Percentiles rank a stretch among this genome's conserved stretches.
Conservation (phyloP, 2,329 filamentous ascomycete species). For the Dactylellina haptotyla region DNA sequence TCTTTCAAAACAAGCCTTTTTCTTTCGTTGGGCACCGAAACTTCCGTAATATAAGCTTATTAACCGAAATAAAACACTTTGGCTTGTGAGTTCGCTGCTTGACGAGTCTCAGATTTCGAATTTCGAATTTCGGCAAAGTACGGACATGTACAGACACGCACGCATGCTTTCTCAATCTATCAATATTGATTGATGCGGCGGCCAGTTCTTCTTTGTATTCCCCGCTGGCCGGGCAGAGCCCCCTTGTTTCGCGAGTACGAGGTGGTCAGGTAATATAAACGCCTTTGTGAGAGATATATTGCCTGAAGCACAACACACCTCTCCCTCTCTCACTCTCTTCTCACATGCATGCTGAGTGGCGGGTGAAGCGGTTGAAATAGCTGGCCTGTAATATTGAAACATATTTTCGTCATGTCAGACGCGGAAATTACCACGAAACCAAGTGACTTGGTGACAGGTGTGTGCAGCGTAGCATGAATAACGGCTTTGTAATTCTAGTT, state of each 20-base stretch:
- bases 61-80: slow-evolving; percentile 54
- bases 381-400: slow-evolving; percentile 43
- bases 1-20: not conserved
- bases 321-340: too few relatives aligned
- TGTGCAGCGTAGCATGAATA: not conserved
- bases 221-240: not conserved
- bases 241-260: not conserved
- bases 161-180: too few relatives aligned
- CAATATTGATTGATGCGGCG: too few relatives aligned
- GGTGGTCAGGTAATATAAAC: not conserved
- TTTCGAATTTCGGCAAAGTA: too few relatives aligned
- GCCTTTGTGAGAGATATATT: slow-evolving; percentile 26
- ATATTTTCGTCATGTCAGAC: slow-evolving; percentile 27
- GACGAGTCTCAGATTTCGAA: slow-evolving; percentile 12
- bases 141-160: too few relatives aligned
- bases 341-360: too few relatives aligned
- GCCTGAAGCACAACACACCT: not conserved
- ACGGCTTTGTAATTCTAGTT: slow-evolving; percentile 25
- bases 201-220: too few relatives aligned
- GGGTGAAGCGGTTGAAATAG: not conserved
- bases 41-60: slow-evolving; percentile 50
- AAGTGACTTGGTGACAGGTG: slow-evolving; percentile 43
- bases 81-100: too few relatives aligned
- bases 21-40: slow-evolving; percentile 26
- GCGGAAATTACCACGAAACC: slow-evolving; percentile 36